phyloP scores from a whole-genome alignment of 768 basidiomycete species.

The Pisolithus albus region DNA sequence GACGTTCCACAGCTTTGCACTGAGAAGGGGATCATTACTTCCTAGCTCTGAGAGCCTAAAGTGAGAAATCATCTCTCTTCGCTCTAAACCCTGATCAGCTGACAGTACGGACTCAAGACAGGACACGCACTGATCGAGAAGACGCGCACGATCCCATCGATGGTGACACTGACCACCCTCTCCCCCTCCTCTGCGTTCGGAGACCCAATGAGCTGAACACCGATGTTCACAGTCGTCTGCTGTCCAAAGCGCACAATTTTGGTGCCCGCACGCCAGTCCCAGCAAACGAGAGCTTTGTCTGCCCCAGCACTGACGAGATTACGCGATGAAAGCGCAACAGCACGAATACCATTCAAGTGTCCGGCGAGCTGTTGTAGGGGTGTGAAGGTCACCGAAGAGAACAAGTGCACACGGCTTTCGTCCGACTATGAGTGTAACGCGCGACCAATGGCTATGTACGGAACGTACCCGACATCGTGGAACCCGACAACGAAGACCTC shows the following conservation, averaged over 20 bases:
- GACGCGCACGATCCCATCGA: slow-evolving; percentile 85
- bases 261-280: slow-evolving; percentile 85
- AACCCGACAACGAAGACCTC: slow-evolving; percentile 91
- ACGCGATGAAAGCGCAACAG: slow-evolving; percentile 77
- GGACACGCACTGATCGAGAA: slow-evolving; percentile 76
- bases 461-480: slow-evolving; percentile 77
- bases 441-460: background rate
- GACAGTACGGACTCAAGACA: background rate
- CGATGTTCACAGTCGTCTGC: slow-evolving; percentile 87
- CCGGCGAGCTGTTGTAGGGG: slow-evolving; percentile 80
- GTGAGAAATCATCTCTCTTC: slow-evolving; percentile 87
- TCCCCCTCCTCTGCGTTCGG: slow-evolving; percentile 54
- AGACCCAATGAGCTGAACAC: slow-evolving; percentile 73
- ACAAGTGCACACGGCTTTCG: slow-evolving; percentile 76
- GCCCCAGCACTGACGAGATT: slow-evolving; percentile 82
- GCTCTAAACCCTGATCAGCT: slow-evolving; percentile 26
- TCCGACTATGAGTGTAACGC: background rate
- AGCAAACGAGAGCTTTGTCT: slow-evolving; percentile 70
- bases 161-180: slow-evolving; percentile 83
- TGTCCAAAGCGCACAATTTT: slow-evolving; percentile 91
- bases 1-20: slow-evolving; percentile 65
- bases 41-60: slow-evolving; percentile 81
- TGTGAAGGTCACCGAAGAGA: slow-evolving; percentile 77
- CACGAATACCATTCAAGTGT: slow-evolving; percentile 84
- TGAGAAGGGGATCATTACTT: slow-evolving; percentile 58